phyloP scores from a whole-genome alignment of 2,329 filamentous ascomycete species.

The Chaetomium strumarium region DNA sequence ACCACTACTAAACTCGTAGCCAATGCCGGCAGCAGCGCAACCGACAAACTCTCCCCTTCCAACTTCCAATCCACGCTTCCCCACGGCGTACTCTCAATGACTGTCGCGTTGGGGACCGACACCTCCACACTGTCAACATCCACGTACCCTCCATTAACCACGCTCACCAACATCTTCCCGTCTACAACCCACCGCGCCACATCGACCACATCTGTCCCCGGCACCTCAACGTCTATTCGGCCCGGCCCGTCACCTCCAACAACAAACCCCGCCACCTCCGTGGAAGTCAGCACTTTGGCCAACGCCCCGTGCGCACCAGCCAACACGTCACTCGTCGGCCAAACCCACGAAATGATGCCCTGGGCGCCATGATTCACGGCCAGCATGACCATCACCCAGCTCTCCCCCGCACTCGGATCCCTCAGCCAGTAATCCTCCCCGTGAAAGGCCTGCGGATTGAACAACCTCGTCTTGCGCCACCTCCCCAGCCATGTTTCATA shows the following conservation, averaged over 20 bases:
- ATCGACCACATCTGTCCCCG: conserved; percentile 27
- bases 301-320: conserved; percentile 36
- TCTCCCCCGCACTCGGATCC: conserved; percentile 39
- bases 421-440: conserved; percentile 44
- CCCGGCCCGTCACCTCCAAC: conserved; percentile 28
- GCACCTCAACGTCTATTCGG: conserved; percentile 19
- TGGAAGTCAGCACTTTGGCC: conserved; percentile 32
- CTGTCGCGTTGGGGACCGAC: conserved; percentile 15
- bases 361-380: conserved; percentile 42
- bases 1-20: conserved; percentile 32
- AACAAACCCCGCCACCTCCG: conserved; percentile 36
- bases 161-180: conserved; percentile 30
- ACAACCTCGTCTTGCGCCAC: conserved; percentile 39
- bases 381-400: conserved; percentile 39
- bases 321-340: conserved; percentile 35
- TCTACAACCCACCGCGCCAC: conserved; percentile 32
- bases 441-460: conserved; percentile 43
- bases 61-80: conserved; percentile 26
- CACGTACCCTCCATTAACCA: conserved; percentile 32
- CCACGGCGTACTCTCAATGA: conserved; percentile 25
- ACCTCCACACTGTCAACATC: conserved; percentile 20
- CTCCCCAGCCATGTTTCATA: conserved; percentile 38
- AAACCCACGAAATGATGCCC: conserved; percentile 41
- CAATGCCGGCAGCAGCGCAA: conserved; percentile 28
- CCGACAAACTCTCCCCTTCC: conserved; percentile 23